Evolutionary conservation across 2,329 filamentous ascomycete species (phyloP), one percentile per base, ranked within the genome.

Genomic region (Macrophomina pseudophaseolina): DNA sequence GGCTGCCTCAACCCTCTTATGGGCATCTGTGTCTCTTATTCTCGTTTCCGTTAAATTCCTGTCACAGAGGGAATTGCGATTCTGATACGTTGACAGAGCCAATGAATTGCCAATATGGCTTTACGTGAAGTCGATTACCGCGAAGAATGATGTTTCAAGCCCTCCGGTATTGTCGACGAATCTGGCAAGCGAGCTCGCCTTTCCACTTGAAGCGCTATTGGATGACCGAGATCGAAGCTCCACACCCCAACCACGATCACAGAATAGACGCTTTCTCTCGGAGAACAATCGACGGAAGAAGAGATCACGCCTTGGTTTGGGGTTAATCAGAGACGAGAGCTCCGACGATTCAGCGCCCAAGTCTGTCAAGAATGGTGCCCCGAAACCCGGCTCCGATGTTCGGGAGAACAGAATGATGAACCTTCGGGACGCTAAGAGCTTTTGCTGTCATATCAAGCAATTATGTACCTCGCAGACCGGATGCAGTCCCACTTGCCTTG

Each of bases 351-450:
- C 52, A 12, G 8, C 14, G 4, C 23, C 54, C n/a, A 59, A 46
- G 16, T 35, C 4, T 4, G 5, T n/a, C 4, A 59, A 16, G 6
- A 30, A 9, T 14, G 16, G 5, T 12, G 30, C 38, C 1, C 23
- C 54, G 23, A 8, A 5, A 16, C 5, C 38, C 32, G 54, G 11
- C 9, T 3, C 38, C 14, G 9, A 30, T 46, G 54, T 30, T 12
- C 12, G 46, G 28, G 42, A 38, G 14, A 62, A 63, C 53, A 38
- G 66, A 0, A 66, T 68, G 32, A 58, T 72, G 16, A 66, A 74
- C 56, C 69, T 74, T 9, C 70, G 69, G 44, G 67, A 74, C n/a
- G 68, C 67, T 1, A 73, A 70, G 16, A 72, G 71, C 59, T 70
- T 74, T 4, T 74, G 72, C 44, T 65, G 69, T 23, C 72, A 74